These are phyloP conservation scores for Halenospora varia DNA, from an alignment of 495 filamentous ascomycete species.

Conservation along the genomic window DNA sequence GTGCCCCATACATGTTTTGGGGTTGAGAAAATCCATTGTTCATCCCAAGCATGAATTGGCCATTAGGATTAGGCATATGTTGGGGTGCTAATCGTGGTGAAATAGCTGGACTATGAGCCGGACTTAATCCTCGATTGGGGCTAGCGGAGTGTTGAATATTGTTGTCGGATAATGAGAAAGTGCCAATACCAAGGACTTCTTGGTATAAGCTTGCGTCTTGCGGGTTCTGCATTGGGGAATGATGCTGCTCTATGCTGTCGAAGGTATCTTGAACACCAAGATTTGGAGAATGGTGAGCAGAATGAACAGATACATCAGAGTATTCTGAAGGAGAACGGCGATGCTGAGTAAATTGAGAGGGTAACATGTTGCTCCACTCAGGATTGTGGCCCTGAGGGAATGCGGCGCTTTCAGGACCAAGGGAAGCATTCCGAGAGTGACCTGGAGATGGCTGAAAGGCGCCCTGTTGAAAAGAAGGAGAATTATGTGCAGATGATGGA, in stretches of 20 bases:
- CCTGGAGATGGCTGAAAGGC: slow-evolving; percentile 48
- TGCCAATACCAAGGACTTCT: slow-evolving; percentile 69
- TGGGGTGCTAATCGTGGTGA: slow-evolving; percentile 81
- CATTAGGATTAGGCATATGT: slow-evolving; percentile 48
- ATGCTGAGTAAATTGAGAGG: slow-evolving; percentile 69
- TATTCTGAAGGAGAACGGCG: slow-evolving; percentile 84
- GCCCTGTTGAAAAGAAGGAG: slow-evolving; percentile 53
- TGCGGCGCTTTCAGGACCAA: slow-evolving; percentile 74
- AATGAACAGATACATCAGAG: slow-evolving; percentile 81
- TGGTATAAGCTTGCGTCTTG: slow-evolving; percentile 72
- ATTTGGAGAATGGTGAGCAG: slow-evolving; percentile 75
- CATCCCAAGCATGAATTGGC: slow-evolving; percentile 46
- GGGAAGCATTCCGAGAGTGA: slow-evolving; percentile 75
- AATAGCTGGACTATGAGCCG: slow-evolving; percentile 78
- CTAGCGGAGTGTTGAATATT: slow-evolving; percentile 45
- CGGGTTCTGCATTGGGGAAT: slow-evolving; percentile 75
- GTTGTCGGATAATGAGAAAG: slow-evolving; percentile 78
- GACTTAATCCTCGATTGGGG: slow-evolving; percentile 60
- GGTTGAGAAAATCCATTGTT: slow-evolving; percentile 34
- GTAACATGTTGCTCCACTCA: slow-evolving; percentile 65
- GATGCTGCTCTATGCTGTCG: slow-evolving; percentile 65
- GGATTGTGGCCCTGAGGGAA: slow-evolving; percentile 58
- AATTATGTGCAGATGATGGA: slow-evolving; percentile 53
- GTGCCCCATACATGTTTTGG: slow-evolving; percentile 53
- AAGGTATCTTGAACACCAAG: slow-evolving; percentile 74